Percentiles rank a stretch among this genome's conserved stretches.
phyloP scores from a whole-genome alignment of 495 filamentous ascomycete species.

The Clavariopsis aquatica region DNA sequence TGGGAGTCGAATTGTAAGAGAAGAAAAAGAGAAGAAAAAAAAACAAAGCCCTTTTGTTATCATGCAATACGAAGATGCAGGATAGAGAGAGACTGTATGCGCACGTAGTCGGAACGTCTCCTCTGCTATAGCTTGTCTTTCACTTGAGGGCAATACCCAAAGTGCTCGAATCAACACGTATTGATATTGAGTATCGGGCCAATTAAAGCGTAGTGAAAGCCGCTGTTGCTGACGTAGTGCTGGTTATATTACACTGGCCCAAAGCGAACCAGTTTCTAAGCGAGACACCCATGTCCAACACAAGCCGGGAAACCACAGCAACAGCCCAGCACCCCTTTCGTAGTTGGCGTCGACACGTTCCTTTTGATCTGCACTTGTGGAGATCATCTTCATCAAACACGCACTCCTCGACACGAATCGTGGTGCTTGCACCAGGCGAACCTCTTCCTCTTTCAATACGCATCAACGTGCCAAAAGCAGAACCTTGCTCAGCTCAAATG shows the following conservation, averaged over 20 bases:
- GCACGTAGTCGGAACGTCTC: not conserved
- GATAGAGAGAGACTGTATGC: not conserved
- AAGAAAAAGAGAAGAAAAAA: not conserved
- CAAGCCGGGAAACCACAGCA: not conserved
- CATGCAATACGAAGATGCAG: too few relatives aligned
- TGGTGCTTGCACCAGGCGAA: too few relatives aligned
- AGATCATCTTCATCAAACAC: not conserved
- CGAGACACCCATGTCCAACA: not conserved
- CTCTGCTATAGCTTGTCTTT: not conserved
- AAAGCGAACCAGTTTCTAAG: not conserved
- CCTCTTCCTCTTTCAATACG: not conserved
- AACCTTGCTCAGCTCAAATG: not conserved
- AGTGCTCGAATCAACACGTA: not conserved
- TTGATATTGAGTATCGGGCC: not conserved
- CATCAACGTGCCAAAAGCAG: not conserved
- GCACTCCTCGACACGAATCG: not conserved
- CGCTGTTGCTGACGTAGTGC: not conserved
- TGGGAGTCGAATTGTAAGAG: too few relatives aligned
- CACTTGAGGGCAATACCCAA: not conserved
- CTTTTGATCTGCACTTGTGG: not conserved
- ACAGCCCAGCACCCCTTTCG: not conserved
- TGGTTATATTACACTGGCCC: not conserved
- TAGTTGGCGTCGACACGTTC: not conserved
- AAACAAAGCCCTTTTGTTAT: too few relatives aligned
- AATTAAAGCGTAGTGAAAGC: not conserved